Evolutionary conservation across 768 basidiomycete species (phyloP), one percentile per base, ranked within the genome.

Genomic region (Lactarius evosmus): DNA sequence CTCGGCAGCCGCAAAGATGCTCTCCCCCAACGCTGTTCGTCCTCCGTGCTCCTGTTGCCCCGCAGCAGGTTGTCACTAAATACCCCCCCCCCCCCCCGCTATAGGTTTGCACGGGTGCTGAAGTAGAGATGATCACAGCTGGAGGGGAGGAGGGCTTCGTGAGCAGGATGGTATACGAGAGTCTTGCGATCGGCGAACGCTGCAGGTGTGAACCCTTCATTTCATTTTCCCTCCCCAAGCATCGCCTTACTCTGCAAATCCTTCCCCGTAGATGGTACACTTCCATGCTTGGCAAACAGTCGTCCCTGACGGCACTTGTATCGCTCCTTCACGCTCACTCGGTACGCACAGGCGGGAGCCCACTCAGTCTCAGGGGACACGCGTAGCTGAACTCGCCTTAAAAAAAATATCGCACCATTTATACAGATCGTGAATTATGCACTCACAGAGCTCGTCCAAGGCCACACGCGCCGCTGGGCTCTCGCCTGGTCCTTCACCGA

Each of bases 391-490:
- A 30, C 25, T 9, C n/a, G n/a, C n/a, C n/a, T n/a, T n/a, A n/a
- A n/a, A n/a, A n/a, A n/a, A n/a, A n/a, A n/a, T n/a, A n/a, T 9
- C 27, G 4, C 49, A 19, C 25, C 8, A 6, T 4, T 19, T 9
- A 46, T 19, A 46, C 38, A 97, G 93, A 83, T 98, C 50, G 78
- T 83, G 34, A 97, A 97, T 74, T 98, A 95, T 73, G 89, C 86
- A 0, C 78, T 98, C 51, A 86, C 86, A 0, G 88, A 93, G 67
- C 88, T 95, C 52, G 77, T 87, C 3, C 94, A 94, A 74, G 93
- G 95, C 0, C 84, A 88, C 61, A 98, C 96, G 0, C 81, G 88
- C 2, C 83, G 97, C n/a, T 98, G 95, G 94, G 91, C 88, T 0
- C 74, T 98, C 2, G 93, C 83, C 0, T 98, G 96, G 96, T 94